Evolutionary conservation across 345 rosid species (phyloP), one percentile per base, ranked within the genome.

Genomic region (Eucalyptus cloeziana): DNA sequence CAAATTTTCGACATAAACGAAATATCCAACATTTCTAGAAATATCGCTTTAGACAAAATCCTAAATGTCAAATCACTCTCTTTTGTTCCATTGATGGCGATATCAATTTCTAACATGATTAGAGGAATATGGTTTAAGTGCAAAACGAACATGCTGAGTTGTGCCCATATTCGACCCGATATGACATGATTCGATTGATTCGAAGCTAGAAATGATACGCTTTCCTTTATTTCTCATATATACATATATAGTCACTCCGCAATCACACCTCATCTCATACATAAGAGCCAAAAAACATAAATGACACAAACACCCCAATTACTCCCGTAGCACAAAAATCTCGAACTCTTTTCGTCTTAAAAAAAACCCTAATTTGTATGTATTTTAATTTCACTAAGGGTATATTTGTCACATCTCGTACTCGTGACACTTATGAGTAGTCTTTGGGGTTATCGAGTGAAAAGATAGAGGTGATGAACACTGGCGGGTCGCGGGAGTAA

Each of bases 401-500:
- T 8, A 54, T 22, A 9, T 54, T 22, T 22, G 5, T 56, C 2
- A 56, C 5, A 22, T 2, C 40, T 3, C 40, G 40, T 40, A 5
- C 40, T 40, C 40, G 40, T 40, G 40, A 40, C 5, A 40, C 50
- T 49, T 49, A 5, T 5, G 15, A 49, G 50, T 49, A 1, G 13
- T 4, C 15, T 2, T 49, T 49, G 15, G 15, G 1, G 50, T 49
- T 49, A 49, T 49, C 6, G 15, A 49, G 50, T 49, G 50, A 49
- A 49, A 6, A 49, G 15, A 7, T 2, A 43, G 44, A 43, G 7
- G 7, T 0, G 3, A 43, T 4, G 2, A 49, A 13, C 50, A 13
- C n/a, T n/a, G n/a, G n/a, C n/a, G n/a, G n/a, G n/a, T 0, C 13
- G 2, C 4, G 15, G 2, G 15, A 13, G 5, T 13, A 2, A n/a